Evolutionary conservation across 2,329 filamentous ascomycete genomes (phyloP).

Genomic region (Sporothrix euskadiensis): DNA sequence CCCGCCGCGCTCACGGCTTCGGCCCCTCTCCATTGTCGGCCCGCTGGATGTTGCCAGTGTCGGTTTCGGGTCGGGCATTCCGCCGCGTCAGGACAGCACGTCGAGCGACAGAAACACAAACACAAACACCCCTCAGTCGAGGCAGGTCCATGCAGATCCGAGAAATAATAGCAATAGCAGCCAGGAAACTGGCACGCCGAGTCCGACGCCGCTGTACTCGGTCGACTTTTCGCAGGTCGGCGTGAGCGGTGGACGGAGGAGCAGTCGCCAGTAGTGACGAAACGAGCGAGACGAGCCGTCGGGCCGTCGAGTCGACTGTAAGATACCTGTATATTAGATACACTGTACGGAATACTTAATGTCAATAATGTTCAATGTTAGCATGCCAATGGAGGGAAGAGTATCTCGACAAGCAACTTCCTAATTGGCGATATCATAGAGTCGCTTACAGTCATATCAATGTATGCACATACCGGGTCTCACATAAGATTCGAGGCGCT

Average conservation of each 20-base stretch:
- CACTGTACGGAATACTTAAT: background rate
- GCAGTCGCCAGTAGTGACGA: background rate
- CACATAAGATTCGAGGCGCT: constrained; percentile 21
- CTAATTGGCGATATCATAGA: background rate
- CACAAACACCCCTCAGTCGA: background rate
- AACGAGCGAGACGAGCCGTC: background rate
- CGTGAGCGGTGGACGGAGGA: background rate
- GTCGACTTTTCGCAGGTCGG: constrained; percentile 16
- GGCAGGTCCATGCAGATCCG: constrained; percentile 8
- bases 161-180: background rate
- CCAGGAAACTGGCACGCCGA: background rate
- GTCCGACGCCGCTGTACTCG: constrained; percentile 23
- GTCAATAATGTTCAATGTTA: background rate
- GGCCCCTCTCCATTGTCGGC: background rate
- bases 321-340: constrained; percentile 4
- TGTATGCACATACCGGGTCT: background rate
- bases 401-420: background rate
- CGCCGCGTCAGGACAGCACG: background rate
- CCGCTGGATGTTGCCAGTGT: background rate
- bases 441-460: background rate
- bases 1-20: constrained; percentile 27
- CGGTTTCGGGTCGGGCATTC: background rate
- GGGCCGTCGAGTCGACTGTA: background rate
- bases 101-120: too few relatives aligned
- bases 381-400: background rate